phyloP scores from a whole-genome alignment of 2,329 filamentous ascomycete genomes.

The Escovopsis sp. region DNA sequence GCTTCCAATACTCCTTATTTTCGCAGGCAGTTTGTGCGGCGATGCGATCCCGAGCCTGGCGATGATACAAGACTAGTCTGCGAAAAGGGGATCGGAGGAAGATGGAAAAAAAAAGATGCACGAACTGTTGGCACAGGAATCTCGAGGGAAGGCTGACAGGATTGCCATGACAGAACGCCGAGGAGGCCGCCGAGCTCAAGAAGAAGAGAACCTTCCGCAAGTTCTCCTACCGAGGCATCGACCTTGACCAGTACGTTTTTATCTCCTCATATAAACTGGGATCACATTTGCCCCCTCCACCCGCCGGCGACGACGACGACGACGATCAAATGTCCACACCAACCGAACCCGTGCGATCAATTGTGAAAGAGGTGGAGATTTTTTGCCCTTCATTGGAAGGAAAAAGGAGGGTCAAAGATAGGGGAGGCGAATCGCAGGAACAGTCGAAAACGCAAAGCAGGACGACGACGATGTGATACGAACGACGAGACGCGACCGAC shows the following conservation, averaged over 20 bases:
- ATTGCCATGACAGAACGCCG: conserved; percentile 56
- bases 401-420: not conserved
- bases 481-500: too few relatives aligned
- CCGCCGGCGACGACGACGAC: not conserved
- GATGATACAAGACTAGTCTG: too few relatives aligned
- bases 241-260: conserved; percentile 87
- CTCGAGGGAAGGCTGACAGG: conserved; percentile 14
- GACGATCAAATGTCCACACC: not conserved
- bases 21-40: conserved; percentile 11
- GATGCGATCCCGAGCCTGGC: conserved; percentile 2
- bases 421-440: not conserved
- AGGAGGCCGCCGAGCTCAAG: conserved; percentile 99
- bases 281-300: not conserved
- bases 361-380: not conserved
- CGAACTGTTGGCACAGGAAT: not conserved
- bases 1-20: conserved; percentile 4
- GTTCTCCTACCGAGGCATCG: conserved; percentile 98
- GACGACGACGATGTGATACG: too few relatives aligned
- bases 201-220: conserved; percentile 99
- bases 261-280: not conserved
- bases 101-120: not conserved
- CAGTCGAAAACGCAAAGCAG: not conserved
- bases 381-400: not conserved
- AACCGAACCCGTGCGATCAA: not conserved
- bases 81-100: not conserved